Evolutionary conservation across 2,329 filamentous ascomycete species (phyloP).

Genomic region (Elsinoe arachidis): DNA sequence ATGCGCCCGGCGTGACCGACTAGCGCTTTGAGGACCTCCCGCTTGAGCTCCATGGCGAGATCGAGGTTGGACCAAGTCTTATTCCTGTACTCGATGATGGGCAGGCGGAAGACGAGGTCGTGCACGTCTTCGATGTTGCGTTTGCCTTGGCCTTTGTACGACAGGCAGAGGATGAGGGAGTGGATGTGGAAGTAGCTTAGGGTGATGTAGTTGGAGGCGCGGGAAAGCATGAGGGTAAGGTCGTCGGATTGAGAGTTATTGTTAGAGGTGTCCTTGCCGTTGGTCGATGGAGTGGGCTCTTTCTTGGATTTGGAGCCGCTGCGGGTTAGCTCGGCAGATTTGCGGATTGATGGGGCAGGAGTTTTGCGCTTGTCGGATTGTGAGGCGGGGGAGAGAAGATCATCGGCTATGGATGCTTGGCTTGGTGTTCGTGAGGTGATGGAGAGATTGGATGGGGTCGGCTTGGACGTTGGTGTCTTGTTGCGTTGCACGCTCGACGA

Average conservation of each 20-base stretch:
- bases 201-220: slow-evolving; percentile 96
- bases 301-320: slow-evolving; percentile 36
- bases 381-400: slow-evolving; percentile 19
- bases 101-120: slow-evolving; percentile 93
- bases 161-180: slow-evolving; percentile 88
- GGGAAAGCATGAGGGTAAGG: slow-evolving; percentile 89
- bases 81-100: slow-evolving; percentile 90
- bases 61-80: slow-evolving; percentile 99
- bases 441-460: slow-evolving; percentile 21
- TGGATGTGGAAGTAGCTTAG: slow-evolving; percentile 91
- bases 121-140: slow-evolving; percentile 96
- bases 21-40: slow-evolving; percentile 84
- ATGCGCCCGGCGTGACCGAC: slow-evolving; percentile 95
- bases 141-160: slow-evolving; percentile 91
- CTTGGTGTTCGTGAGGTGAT: slow-evolving; percentile 25
- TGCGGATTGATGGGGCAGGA: slow-evolving; percentile 27
- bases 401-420: slow-evolving; percentile 22
- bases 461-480: slow-evolving; percentile 19
- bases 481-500: slow-evolving; percentile 14
- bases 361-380: slow-evolving; percentile 18
- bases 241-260: slow-evolving; percentile 59
- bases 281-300: slow-evolving; percentile 27
- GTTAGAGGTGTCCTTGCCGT: slow-evolving; percentile 45
- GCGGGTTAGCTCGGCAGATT: slow-evolving; percentile 14
- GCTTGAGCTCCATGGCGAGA: slow-evolving; percentile 83